These are phyloP conservation scores for Citropsis articulata DNA, from an alignment of 345 rosid species.

Conservation along the genomic window DNA sequence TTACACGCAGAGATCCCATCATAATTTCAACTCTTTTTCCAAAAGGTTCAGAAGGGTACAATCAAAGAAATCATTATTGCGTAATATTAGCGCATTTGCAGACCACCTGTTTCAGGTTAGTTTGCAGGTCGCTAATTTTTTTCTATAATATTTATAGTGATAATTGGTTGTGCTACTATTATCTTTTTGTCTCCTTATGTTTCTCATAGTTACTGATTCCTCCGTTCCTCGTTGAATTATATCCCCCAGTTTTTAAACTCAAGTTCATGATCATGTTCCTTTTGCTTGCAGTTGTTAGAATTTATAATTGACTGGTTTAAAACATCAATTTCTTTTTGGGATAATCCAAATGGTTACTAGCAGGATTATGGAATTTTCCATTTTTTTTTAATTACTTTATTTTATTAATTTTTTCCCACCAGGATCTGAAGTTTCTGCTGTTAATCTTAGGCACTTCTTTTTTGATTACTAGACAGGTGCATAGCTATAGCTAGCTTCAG, in stretches of 20 bases:
- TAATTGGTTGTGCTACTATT: neutral
- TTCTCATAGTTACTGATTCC: neutral
- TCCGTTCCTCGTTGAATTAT: neutral
- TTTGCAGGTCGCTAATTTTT: neutral
- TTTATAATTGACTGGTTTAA: neutral
- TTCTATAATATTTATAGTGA: neutral
- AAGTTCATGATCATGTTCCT: neutral
- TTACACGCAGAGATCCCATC: constrained; percentile 28
- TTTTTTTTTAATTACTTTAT: neutral
- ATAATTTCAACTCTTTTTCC: constrained; percentile 11
- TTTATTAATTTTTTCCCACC: neutral
- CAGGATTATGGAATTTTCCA: too few species aligned
- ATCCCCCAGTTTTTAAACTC: neutral
- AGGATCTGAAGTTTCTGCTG: neutral
- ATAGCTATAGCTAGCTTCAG: neutral
- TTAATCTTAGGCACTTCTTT: neutral
- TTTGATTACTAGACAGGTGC: neutral
- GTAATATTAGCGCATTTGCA: constrained; percentile 46
- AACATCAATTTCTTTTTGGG: neutral
- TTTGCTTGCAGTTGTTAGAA: neutral
- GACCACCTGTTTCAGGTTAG: constrained; percentile 58
- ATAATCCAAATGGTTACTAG: too few species aligned
- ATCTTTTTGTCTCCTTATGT: neutral
- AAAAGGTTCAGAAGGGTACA: constrained; percentile 51
- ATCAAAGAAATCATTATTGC: constrained; percentile 43